These are phyloP conservation scores for Capsella bursapastoris DNA, from an alignment of 345 rosid species.

Conservation along the genomic window DNA sequence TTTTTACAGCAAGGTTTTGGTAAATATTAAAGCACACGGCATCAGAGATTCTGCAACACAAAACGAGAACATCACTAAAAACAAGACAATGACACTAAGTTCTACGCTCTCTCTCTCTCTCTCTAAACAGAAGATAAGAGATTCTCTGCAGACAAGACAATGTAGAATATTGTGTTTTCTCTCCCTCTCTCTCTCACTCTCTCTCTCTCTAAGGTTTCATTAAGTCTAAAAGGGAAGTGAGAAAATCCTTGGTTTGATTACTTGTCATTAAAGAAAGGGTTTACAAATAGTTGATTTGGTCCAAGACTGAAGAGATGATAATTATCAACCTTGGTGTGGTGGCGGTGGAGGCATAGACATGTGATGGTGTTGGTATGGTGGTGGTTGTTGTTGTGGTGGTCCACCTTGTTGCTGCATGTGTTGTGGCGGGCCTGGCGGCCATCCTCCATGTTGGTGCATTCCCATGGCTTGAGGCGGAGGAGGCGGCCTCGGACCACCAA, in stretches of 20 bases:
- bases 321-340: slow-evolving; percentile 45
- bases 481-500: slow-evolving; percentile 58
- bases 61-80: slow-evolving; percentile 26
- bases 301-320: neutral
- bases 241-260: slow-evolving; percentile 5
- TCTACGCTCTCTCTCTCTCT: slow-evolving; percentile 15
- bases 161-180: neutral
- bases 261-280: slow-evolving; percentile 38
- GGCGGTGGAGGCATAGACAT: slow-evolving; percentile 80
- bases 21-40: slow-evolving; percentile 40
- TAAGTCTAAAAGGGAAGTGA: slow-evolving; percentile 19
- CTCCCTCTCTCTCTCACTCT: neutral
- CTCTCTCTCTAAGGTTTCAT: neutral
- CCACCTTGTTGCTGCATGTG: slow-evolving; percentile 38
- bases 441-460: slow-evolving; percentile 70
- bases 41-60: slow-evolving; percentile 38
- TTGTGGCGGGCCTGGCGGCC: slow-evolving; percentile 74
- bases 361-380: slow-evolving; percentile 70
- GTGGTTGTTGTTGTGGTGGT: slow-evolving; percentile 64
- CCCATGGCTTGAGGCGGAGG: slow-evolving; percentile 86
- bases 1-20: slow-evolving; percentile 21
- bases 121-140: slow-evolving; percentile 22
- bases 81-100: slow-evolving; percentile 28
- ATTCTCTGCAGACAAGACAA: slow-evolving; percentile 37
- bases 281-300: slow-evolving; percentile 25